Base-by-base conservation (phyloP, 306 rosid genomes). In the Ziziphus jujuba region DNA sequence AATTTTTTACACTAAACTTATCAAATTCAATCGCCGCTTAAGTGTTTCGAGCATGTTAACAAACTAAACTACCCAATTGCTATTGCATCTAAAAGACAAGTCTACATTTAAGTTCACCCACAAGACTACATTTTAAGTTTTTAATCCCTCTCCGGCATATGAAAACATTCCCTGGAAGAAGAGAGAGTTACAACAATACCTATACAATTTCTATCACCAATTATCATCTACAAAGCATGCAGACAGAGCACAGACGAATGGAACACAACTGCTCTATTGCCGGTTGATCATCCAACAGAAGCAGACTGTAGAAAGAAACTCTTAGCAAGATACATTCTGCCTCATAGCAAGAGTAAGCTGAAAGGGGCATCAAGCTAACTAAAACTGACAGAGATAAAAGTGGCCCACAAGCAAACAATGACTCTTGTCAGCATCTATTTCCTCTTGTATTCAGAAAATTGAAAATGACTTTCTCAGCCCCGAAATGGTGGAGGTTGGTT, bases 401-500 rank as follows among this genome's bases (percentile, higher is more conserved):
- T 47, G 44, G 28, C 17, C 34, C 74, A 34, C 10, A 21, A 55
- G 69, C 58, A 65, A 70, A 61, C 61, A 68, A 65, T 73, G 50
- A 55, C 55, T 21, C 15, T 62, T 57, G 50, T 24, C 73, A 69
- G 25, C 54, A n/a, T 33, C 21, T 8, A 15, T 53, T 67, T 28
- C 38, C 50, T 65, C 28, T 5, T 22, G 7, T 69, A 13, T n/a
- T 20, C 0, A 9, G 40, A 15, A 53, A 72, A 51, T 2, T 21
- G 7, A 31, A 40, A 36, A 28, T 28, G 35, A 4, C 60, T 22
- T 72, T 34, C 44, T 87, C 83, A 80, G 64, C 80, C 61, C 61
- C 72, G 87, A 80, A 82, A 81, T 14, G 93, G 96, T 17, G 91
- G 91, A 71, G 89, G 89, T 73, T 84, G 86, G 56, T 84, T 86